A percentile compares a stretch with the other conserved stretches of the same genome.
Evolutionary conservation across 164 flowering plant genomes (phyloP).

Genomic region (Liriodendron chinense): DNA sequence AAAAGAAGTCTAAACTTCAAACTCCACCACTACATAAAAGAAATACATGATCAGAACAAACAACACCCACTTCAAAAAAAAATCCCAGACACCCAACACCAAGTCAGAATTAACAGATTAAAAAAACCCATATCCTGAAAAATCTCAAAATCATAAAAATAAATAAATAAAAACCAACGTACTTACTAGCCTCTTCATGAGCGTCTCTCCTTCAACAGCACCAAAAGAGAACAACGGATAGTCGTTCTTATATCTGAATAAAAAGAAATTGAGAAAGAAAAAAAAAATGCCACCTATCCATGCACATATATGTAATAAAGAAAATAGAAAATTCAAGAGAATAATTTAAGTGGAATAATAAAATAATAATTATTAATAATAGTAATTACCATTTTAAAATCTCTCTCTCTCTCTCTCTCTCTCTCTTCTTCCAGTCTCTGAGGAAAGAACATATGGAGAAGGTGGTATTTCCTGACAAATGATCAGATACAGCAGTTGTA

Average conservation of each 20-base stretch:
- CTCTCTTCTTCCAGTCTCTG: background rate
- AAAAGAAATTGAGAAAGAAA: background rate
- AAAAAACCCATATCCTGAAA: background rate
- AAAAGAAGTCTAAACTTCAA: background rate
- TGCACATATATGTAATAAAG: background rate
- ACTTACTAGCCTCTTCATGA: conserved; percentile 89
- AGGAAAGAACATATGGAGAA: too few species aligned
- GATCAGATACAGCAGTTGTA: background rate
- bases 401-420: background rate
- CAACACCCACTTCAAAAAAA: background rate
- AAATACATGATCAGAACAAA: background rate
- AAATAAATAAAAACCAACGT: conserved; percentile 31
- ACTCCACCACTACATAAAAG: background rate
- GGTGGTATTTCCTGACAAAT: background rate
- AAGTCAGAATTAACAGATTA: background rate
- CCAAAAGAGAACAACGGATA: conserved; percentile 10
- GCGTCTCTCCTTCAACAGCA: conserved; percentile 13
- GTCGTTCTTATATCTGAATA: background rate
- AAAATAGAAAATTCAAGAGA: background rate
- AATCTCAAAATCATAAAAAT: background rate
- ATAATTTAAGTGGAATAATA: background rate
- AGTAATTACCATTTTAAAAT: conserved; percentile 1
- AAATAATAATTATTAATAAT: background rate
- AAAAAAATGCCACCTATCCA: background rate
- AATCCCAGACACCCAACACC: background rate